Evolutionary conservation across 164 flowering plant species (phyloP), one percentile per base, ranked within the genome.

Genomic region (Piper longum): DNA sequence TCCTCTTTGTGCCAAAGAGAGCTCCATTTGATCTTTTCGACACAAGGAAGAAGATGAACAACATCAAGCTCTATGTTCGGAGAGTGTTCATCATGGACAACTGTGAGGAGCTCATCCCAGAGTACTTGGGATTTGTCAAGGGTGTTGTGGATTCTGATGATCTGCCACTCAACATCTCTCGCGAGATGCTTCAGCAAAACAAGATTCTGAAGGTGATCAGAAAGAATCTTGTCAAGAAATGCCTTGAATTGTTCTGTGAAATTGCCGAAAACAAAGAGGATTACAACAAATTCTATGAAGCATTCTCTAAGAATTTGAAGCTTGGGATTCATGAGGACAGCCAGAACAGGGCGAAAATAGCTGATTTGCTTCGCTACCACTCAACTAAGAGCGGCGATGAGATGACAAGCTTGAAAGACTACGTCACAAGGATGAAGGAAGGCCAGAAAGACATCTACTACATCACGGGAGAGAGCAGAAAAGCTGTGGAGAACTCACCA

Each of bases 301-400:
- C 83, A 0, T 83, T 83, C 76, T 79, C 86, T 0, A 85, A 82
- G 80, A 83, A 83, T 62, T 16, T 86, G 56, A 84, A 86, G 64
- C 58, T 86, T 69, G 88, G 91, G 17, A 75, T 83, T 70, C 88
- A 83, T 62, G 88, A 82, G 57, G 85, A 86, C 60, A 67, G 74
- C 57, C 86, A 82, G 67, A 85, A 83, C 78, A 75, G 79, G 48
- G 67, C 82, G 0, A 86, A 84, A 64, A 60, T 86, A 6, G 85
- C 88, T 4, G 87, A 83, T 0, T 44, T 86, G 71, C 83, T 85
- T 16, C 64, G 85, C 9, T 83, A 77, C 66, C 68, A 82, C 64
- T 85, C 88, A 0, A 81, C 91, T 7, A 85, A 83, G 72, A 85
- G 91, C 43, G 86, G 88, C 3, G 88, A 85, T 36, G 88, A 85